Base-by-base conservation (phyloP, 2,329 filamentous ascomycete species). In the Trichoderma sp. region DNA sequence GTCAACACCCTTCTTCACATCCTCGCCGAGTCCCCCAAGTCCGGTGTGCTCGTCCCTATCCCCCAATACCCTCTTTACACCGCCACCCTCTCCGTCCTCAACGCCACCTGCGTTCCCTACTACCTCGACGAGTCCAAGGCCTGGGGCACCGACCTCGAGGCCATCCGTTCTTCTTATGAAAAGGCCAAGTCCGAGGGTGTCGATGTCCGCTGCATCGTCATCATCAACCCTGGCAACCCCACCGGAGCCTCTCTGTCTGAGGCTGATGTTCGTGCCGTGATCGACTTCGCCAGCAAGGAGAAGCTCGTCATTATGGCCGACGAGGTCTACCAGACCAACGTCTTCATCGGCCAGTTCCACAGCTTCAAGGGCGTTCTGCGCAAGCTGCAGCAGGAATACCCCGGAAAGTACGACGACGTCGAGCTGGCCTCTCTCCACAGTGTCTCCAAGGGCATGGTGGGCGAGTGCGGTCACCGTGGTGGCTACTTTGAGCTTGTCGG, bases 321-420 rank as follows among this genome's bases (percentile, higher is more conserved):
- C 79, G 96, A 99, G 83, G 96, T 99, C 47, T 99, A 99, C 89
- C 96, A 99, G 85, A 98, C 96, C 80, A 99, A 99, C 83, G 93
- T 99, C 77, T 99, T 99, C 84, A 86, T 92, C 74, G 96, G 96
- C 82, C 88, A 95, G 81, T 99, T 99, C 86, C 90, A 93, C 84
- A 97, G 93, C 79, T 98, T 99, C 91, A 98, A 98, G 86, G 90
- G 92, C 77, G 90, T 92, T 53, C 89, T 99, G 65, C 90, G 95
- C 74, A 87, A 92, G 76, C 85, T 98, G 78, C 95, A 98, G 82
- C 86, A 91, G 81, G 88, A 91, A 79, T 83, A 86, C 58, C 89
- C 92, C 1, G 92, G 90, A 78, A 91, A 90, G 81, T 98, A 94
- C 84, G 93, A 97, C 82, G 82, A 89, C 76, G 86, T 99, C 73